phyloP scores from a whole-genome alignment of 164 flowering plant species.

The Warburgia ugandensis region DNA sequence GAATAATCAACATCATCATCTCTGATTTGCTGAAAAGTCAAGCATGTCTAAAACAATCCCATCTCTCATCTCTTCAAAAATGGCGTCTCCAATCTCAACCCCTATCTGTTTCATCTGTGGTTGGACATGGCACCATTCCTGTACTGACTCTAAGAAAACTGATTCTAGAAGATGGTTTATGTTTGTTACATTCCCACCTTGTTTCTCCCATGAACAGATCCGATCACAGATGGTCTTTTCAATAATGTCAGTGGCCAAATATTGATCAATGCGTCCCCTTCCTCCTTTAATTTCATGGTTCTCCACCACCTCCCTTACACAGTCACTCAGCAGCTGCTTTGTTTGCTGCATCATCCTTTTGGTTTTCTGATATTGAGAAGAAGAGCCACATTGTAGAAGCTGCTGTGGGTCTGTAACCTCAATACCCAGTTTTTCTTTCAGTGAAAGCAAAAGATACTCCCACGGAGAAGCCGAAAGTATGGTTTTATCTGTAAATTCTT shows the following conservation, averaged over 20 bases:
- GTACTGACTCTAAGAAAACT: neutral
- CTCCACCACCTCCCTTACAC: slow-evolving; percentile 11
- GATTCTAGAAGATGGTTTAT: slow-evolving; percentile 4
- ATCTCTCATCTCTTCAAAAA: slow-evolving; percentile 9
- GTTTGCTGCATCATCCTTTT: slow-evolving; percentile 19
- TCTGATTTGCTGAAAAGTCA: neutral
- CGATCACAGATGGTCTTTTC: slow-evolving; percentile 8
- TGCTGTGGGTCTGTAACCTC: slow-evolving; percentile 12
- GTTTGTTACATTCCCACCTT: slow-evolving; percentile 3
- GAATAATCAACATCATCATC: slow-evolving; percentile 5
- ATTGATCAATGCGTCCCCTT: neutral
- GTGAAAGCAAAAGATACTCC: slow-evolving; percentile 21
- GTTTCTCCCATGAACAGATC: slow-evolving; percentile 8
- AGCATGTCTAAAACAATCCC: slow-evolving; percentile 5
- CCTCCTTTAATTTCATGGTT: slow-evolving; percentile 1
- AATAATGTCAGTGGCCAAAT: neutral
- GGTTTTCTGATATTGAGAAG: slow-evolving; percentile 21
- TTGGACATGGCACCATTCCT: slow-evolving; percentile 7
- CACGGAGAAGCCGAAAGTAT: slow-evolving; percentile 31
- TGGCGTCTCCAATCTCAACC: slow-evolving; percentile 8
- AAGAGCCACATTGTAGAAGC: slow-evolving; percentile 9
- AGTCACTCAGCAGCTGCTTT: slow-evolving; percentile 36
- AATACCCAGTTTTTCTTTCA: slow-evolving; percentile 15
- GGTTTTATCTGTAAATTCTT: slow-evolving; percentile 23
- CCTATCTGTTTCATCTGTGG: slow-evolving; percentile 9